These are phyloP conservation scores for Cercophora scortea DNA, from an alignment of 495 filamentous ascomycete species.

Conservation along the genomic window DNA sequence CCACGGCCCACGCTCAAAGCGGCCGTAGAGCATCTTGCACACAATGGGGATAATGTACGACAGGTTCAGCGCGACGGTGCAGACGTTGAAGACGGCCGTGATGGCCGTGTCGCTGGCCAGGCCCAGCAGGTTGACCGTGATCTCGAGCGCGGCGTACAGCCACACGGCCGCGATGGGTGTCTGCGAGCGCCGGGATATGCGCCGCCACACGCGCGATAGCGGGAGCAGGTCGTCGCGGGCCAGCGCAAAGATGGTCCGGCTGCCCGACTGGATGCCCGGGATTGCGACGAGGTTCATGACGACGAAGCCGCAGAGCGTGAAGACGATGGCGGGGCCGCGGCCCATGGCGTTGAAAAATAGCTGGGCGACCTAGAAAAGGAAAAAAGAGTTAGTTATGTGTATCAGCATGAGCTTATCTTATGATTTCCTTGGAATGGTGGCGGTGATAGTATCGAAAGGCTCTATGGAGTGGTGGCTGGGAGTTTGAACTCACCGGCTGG, in stretches of 20 bases:
- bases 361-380: conserved; percentile 37
- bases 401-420: neutral
- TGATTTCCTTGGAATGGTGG: neutral
- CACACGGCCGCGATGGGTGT: conserved; percentile 57
- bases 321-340: conserved; percentile 50
- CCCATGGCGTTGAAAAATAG: conserved; percentile 57
- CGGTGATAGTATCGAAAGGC: no score
- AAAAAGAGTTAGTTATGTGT: no score
- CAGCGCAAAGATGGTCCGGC: conserved; percentile 55
- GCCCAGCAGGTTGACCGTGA: conserved; percentile 57
- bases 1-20: conserved; percentile 54
- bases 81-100: conserved; percentile 54
- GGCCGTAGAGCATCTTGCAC: conserved; percentile 50
- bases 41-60: conserved; percentile 54
- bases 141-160: conserved; percentile 48
- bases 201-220: conserved; percentile 45
- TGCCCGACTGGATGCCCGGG: conserved; percentile 55
- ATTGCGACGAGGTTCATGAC: conserved; percentile 54
- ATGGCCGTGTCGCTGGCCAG: conserved; percentile 55
- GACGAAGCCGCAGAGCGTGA: conserved; percentile 50
- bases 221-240: conserved; percentile 54
- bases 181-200: conserved; percentile 43
- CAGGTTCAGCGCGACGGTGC: conserved; percentile 56
- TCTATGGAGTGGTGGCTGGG: no score
- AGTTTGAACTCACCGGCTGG: conserved; percentile 41